Conservation (phyloP, 257 asterid species). For the Nicotiana knightiana region DNA sequence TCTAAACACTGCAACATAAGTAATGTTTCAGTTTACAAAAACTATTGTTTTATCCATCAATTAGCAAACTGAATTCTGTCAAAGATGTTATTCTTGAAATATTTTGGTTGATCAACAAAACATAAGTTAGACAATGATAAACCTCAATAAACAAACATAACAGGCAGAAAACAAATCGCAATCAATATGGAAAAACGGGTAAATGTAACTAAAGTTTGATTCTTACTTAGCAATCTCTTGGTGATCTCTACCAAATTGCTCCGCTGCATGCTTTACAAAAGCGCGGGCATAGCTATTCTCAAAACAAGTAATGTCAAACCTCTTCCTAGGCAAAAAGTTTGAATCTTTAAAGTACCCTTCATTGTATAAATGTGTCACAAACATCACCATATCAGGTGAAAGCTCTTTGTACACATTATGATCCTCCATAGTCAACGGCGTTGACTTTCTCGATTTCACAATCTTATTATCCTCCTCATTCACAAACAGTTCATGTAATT, state of each 20-base stretch:
- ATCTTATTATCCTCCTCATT: conserved; percentile 5
- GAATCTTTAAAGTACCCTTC: conserved; percentile 54
- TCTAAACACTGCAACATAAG: not conserved
- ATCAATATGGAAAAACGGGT: not conserved
- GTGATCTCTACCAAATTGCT: conserved; percentile 56
- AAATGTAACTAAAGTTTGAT: not conserved
- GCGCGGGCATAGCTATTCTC: conserved; percentile 48
- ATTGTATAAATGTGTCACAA: conserved; percentile 36
- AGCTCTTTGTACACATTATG: conserved; percentile 41
- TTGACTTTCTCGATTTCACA: conserved; percentile 4
- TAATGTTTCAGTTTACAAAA: not conserved
- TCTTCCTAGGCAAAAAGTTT: conserved; percentile 33
- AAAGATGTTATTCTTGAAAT: not conserved
- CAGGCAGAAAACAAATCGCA: not conserved
- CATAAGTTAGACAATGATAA: not conserved
- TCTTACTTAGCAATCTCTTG: conserved; percentile 70
- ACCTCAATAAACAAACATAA: not conserved
- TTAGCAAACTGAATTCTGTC: not conserved
- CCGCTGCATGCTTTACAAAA: conserved; percentile 53
- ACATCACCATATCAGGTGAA: conserved; percentile 59
- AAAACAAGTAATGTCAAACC: conserved; percentile 42
- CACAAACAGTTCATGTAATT: conserved; percentile 34
- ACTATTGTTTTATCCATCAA: not conserved
- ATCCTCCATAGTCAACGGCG: conserved; percentile 34
- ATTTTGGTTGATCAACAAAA: not conserved